phyloP scores from a whole-genome alignment of 2,329 filamentous ascomycete species.

The Colletotrichum sp. region DNA sequence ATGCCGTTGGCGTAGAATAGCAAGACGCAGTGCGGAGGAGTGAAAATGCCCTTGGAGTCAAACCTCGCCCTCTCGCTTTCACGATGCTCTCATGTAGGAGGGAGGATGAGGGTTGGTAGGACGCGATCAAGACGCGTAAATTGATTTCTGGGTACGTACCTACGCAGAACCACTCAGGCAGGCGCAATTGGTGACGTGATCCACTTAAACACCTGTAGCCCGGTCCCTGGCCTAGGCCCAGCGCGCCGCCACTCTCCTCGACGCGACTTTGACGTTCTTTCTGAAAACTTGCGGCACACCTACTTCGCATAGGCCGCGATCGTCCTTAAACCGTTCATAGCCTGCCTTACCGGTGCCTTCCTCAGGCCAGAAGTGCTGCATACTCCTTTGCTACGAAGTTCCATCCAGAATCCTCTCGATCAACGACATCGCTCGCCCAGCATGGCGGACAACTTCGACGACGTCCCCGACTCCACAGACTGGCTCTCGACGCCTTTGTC shows the following conservation, averaged over 20 bases:
- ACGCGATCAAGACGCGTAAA: conserved; percentile 17
- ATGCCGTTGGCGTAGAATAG: accelerated
- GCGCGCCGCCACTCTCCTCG: conserved; percentile 7
- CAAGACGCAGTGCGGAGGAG: background rate
- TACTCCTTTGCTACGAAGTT: background rate
- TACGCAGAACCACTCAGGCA: background rate
- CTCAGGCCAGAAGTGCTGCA: background rate
- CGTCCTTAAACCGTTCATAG: no score
- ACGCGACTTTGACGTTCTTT: conserved; percentile 4
- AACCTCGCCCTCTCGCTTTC: background rate
- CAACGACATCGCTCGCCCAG: background rate
- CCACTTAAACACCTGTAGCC: background rate
- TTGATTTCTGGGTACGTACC: conserved; percentile 13
- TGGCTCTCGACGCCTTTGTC: conserved; percentile 77
- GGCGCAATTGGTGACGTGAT: background rate
- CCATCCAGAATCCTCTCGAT: background rate
- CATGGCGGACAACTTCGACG: conserved; percentile 40
- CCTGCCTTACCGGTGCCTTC: background rate
- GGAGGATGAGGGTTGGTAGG: background rate
- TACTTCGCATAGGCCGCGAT: background rate
- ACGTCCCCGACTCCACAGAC: conserved; percentile 80
- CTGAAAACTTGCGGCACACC: background rate
- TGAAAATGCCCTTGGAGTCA: background rate
- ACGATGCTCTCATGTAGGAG: background rate
- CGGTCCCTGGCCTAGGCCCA: background rate